A percentile compares a stretch with the other conserved stretches of the same genome.
Evolutionary conservation across 2,329 filamentous ascomycete species (phyloP).

Genomic region (Botrytis galanthina): DNA sequence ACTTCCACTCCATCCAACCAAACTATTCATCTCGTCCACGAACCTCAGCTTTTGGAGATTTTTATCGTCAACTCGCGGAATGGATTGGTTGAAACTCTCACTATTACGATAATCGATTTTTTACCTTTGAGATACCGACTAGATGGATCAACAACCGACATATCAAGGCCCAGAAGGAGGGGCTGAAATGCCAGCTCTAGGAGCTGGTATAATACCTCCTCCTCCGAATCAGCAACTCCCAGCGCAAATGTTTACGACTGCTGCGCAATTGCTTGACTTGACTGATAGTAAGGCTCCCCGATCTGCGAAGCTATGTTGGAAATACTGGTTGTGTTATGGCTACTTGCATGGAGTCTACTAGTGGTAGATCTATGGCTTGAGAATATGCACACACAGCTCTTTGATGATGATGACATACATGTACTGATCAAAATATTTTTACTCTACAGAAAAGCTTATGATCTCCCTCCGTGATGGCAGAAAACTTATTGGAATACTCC

Average conservation of each 20-base stretch:
- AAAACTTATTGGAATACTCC: slow-evolving; percentile 86
- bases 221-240: slow-evolving; percentile 61
- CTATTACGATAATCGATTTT: slow-evolving; percentile 26
- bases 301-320: not conserved
- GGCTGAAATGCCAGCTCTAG: slow-evolving; percentile 25
- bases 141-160: slow-evolving; percentile 55
- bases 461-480: slow-evolving; percentile 88
- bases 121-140: slow-evolving; percentile 31
- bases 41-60: slow-evolving; percentile 1
- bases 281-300: slow-evolving; percentile 78
- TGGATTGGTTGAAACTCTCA: slow-evolving; percentile 30
- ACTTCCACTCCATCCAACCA: slow-evolving; percentile 3
- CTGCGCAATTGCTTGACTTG: slow-evolving; percentile 89
- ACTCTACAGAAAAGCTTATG: slow-evolving; percentile 81
- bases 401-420: slow-evolving; percentile 3
- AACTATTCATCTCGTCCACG: slow-evolving; percentile 12
- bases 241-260: slow-evolving; percentile 98
- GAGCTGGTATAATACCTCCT: slow-evolving; percentile 28
- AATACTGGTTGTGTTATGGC: slow-evolving; percentile 1
- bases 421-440: not conserved
- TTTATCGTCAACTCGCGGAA: slow-evolving; percentile 24
- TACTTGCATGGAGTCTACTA: not conserved
- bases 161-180: slow-evolving; percentile 39
- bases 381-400: not conserved
- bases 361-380: not conserved